Evolutionary conservation across 805 yeast species (phyloP).

Genomic region (Ogataea dorogensis): DNA sequence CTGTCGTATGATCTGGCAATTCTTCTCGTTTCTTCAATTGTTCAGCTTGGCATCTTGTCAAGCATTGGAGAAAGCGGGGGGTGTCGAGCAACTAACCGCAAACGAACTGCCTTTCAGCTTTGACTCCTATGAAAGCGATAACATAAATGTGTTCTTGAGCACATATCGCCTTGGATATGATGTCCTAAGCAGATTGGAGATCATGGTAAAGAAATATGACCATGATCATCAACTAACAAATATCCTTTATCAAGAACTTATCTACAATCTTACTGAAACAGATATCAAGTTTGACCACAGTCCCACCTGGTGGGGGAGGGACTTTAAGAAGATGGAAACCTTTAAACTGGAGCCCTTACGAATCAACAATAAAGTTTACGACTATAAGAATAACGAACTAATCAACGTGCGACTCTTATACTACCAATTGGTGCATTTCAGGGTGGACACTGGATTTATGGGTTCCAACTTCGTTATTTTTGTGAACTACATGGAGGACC

Average conservation of each 20-base stretch:
- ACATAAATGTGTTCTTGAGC: slow-evolving; percentile 15
- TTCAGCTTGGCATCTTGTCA: neutral
- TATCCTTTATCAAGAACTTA: slow-evolving; percentile 20
- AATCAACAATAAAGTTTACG: slow-evolving; percentile 17
- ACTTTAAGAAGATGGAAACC: neutral
- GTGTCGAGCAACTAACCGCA: neutral
- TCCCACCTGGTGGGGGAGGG: slow-evolving; percentile 3
- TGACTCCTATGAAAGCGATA: slow-evolving; percentile 17
- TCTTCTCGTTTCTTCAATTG: neutral
- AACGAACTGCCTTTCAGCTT: slow-evolving; percentile 10
- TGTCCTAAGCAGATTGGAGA: slow-evolving; percentile 14
- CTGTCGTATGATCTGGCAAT: neutral
- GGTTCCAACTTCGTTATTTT: slow-evolving; percentile 9
- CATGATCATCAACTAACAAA: slow-evolving; percentile 10
- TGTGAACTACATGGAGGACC: slow-evolving; percentile 12
- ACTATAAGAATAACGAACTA: slow-evolving; percentile 17
- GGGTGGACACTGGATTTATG: slow-evolving; percentile 7
- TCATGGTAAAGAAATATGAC: slow-evolving; percentile 20
- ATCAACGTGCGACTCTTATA: slow-evolving; percentile 18
- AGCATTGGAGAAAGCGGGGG: slow-evolving; percentile 2
- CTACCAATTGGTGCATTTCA: slow-evolving; percentile 12
- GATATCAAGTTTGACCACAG: neutral
- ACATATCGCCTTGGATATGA: slow-evolving; percentile 10
- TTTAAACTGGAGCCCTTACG: slow-evolving; percentile 11
- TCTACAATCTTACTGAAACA: slow-evolving; percentile 11